These are phyloP conservation scores for Apiospora kogelbergensis DNA, from an alignment of 2,329 filamentous ascomycete species.

Conservation along the genomic window DNA sequence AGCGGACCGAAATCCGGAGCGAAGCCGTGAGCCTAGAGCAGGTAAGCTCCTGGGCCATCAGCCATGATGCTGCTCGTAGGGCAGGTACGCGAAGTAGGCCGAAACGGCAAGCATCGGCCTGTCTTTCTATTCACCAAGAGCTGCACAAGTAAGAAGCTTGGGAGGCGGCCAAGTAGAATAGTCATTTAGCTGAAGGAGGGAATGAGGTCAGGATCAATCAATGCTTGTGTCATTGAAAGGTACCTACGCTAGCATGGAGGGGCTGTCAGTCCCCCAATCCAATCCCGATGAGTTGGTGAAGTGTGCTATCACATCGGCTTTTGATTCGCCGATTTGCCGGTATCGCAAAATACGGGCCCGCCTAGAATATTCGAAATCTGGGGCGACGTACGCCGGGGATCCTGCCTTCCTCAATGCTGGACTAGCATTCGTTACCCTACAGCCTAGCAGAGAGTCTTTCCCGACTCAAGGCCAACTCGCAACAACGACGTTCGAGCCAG, in stretches of 20 bases:
- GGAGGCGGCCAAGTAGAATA: not conserved
- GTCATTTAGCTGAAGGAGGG: not conserved
- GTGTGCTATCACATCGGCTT: constrained; percentile 10
- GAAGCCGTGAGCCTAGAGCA: not conserved
- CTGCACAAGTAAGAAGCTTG: not conserved
- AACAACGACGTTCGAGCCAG: not conserved
- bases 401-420: not conserved
- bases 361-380: constrained; percentile 11
- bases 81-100: not conserved
- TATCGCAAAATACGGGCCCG: constrained; percentile 9
- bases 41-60: not conserved
- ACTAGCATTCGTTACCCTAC: not conserved
- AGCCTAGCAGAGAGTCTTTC: not conserved
- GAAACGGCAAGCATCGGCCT: not conserved
- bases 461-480: not conserved
- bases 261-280: not conserved
- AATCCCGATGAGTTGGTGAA: not conserved
- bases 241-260: constrained; percentile 1
- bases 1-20: not conserved
- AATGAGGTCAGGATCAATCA: not conserved
- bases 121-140: not conserved
- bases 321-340: constrained; percentile 15
- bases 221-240: not conserved
- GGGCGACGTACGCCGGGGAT: not conserved
- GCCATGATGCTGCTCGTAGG: not conserved